These are phyloP conservation scores for Aspergillus baeticus DNA, from an alignment of 495 filamentous ascomycete species.

Conservation along the genomic window DNA sequence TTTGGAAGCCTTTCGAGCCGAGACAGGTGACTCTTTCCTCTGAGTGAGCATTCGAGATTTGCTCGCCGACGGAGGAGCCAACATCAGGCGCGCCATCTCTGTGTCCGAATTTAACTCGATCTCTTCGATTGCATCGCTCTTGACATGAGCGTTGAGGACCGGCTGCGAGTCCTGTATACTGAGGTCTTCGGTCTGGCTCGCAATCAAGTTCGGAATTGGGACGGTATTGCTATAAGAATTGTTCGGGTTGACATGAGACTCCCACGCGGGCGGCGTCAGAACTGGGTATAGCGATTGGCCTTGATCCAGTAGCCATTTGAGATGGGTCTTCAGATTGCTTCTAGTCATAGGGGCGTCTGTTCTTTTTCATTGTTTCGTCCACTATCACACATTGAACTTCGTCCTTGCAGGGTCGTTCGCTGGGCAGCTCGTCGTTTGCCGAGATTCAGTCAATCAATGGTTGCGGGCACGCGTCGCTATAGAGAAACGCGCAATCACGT, in stretches of 20 bases:
- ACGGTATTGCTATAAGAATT: neutral
- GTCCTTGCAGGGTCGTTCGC: conserved; percentile 10
- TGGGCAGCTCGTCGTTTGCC: conserved; percentile 10
- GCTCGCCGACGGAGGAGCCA: conserved; percentile 50
- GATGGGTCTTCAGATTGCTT: conserved; percentile 47
- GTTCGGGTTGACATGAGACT: conserved; percentile 16
- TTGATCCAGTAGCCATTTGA: conserved; percentile 51
- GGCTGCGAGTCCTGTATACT: conserved; percentile 14
- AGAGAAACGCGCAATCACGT: conserved; percentile 25
- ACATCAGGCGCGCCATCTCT: conserved; percentile 58
- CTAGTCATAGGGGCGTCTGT: conserved; percentile 49
- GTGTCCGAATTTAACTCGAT: conserved; percentile 28
- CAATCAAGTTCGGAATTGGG: conserved; percentile 1
- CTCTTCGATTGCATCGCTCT: conserved; percentile 17
- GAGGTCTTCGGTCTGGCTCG: conserved; percentile 7
- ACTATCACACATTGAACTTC: conserved; percentile 11
- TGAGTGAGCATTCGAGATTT: conserved; percentile 50
- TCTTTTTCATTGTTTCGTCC: conserved; percentile 30
- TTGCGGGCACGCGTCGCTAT: neutral
- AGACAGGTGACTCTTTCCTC: conserved; percentile 19
- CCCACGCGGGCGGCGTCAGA: conserved; percentile 27
- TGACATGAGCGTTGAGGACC: neutral
- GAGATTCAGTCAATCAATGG: neutral
- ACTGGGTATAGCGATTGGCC: conserved; percentile 35
- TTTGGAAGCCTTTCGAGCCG: conserved; percentile 19